phyloP scores from a whole-genome alignment of 2,329 filamentous ascomycete genomes.

The Cladobotryum mycophilum region DNA sequence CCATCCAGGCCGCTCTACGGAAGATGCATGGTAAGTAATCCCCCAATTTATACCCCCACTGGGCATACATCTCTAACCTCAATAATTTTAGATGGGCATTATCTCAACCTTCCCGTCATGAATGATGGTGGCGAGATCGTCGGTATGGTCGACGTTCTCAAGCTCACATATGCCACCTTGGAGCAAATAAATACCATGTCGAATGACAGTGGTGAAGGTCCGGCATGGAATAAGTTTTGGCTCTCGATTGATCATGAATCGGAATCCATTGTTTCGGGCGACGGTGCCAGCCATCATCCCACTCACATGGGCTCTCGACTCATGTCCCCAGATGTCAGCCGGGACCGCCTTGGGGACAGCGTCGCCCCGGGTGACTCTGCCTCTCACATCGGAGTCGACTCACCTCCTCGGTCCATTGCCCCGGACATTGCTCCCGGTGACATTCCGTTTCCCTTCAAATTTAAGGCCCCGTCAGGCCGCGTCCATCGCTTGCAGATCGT shows the following conservation, averaged over 20 bases:
- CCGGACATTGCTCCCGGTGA: conserved; percentile 58
- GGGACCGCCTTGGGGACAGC: conserved; percentile 70
- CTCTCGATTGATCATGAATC: conserved; percentile 90
- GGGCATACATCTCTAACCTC: conserved; percentile 1
- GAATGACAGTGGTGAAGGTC: conserved; percentile 81
- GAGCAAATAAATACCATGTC: conserved; percentile 97
- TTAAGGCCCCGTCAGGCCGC: conserved; percentile 92
- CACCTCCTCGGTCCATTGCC: conserved; percentile 61
- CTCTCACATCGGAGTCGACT: conserved; percentile 80
- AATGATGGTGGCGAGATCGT: conserved; percentile 96
- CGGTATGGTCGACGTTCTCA: conserved; percentile 98
- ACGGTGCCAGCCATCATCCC: conserved; percentile 66
- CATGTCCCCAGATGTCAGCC: conserved; percentile 71
- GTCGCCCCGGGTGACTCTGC: conserved; percentile 91
- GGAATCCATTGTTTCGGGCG: conserved; percentile 92
- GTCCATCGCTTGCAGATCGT: conserved; percentile 87
- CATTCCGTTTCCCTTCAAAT: conserved; percentile 91
- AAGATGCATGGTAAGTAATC: conserved; percentile 89
- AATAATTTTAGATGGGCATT: conserved; percentile 74
- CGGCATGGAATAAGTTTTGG: conserved; percentile 99
- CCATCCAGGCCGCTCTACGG: conserved; percentile 90
- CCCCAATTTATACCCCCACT: conserved; percentile 5
- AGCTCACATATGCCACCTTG: conserved; percentile 94
- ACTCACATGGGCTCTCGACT: conserved; percentile 62
- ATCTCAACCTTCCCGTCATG: conserved; percentile 97